Evolutionary conservation across 2,329 filamentous ascomycete genomes (phyloP), one percentile per base, ranked within the genome.

Genomic region (Colletotrichum sp.): DNA sequence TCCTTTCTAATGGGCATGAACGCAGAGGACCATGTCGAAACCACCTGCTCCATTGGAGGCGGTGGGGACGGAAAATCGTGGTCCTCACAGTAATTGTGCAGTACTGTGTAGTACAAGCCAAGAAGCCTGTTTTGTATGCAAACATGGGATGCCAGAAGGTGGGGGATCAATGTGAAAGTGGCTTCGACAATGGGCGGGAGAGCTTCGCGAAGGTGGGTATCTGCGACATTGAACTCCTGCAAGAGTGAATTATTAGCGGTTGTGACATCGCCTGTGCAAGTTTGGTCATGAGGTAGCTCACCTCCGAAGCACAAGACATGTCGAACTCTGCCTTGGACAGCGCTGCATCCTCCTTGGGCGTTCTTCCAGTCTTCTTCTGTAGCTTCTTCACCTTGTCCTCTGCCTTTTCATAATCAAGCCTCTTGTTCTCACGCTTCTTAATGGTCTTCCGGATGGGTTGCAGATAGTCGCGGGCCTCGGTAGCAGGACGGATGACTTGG

Each of bases 341-440:
- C 12, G 91, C 89, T 9, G 89, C 88, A 81, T 96, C 95, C 75
- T 98, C 95, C 80, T 95, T 93, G 73, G 95, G 90, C 5, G 91
- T 92, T 72, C 92, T 91, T 48, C 91, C 93, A 26, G 90, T 86
- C 84, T 97, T 97, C 82, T 93, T 93, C 79, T 92, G 88, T 55
- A 93, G 89, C 80, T 91, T 92, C 81, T 94, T 93, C 44, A 93
- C 92, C 77, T 93, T 92, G 79, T 93, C 91, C 83, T 95, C 92
- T 79, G 93, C 93, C 79, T 94, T 92, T 84, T 98, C 95, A 81
- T 93, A 97, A 82, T 98, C 95, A 75, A 96, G 83, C 69, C 95
- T 93, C 85, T 93, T 95, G 80, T 96, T 94, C 82, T 97, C 95
- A 63, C 95, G 89, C 84, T 95, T 96, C 86, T 96, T 97, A 81